Base-by-base conservation (phyloP, 495 filamentous ascomycete genomes). In the Penicillium alfredii region DNA sequence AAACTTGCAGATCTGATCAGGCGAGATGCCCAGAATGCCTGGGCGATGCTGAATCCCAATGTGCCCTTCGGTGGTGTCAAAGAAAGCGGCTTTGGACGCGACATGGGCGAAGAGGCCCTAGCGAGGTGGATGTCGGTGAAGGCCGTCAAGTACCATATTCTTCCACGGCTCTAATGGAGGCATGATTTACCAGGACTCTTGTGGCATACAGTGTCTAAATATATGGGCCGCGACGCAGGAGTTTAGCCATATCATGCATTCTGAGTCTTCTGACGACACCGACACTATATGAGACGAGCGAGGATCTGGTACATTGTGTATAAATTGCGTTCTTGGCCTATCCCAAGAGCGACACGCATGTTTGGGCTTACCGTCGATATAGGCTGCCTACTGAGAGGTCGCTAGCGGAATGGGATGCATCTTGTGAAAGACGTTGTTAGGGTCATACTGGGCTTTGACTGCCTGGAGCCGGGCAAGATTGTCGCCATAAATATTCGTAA, bases 41-140 rank as follows among this genome's bases (percentile, higher is more conserved):
- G 50, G 38, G 39, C 42, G 4, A 59, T 48, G 38, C 40, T 36
- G 12, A 44, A 22, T 14, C 44, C 55, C 7, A 56, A 52, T 38
- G 56, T 49, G 10, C 59, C 63, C 20, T 79, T 77, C 46, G 72
- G 74, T 14, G 75, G 74, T 8, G 63, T 76, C 6, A 77, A 79
- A 54, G 48, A 66, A 37, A 71, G 63, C 39, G 74, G 74, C 0
- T 75, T 77, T 44, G 74, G 75, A 1, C 44, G 72, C 16, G 74
- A 76, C 30, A 55, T 57, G 50, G 53, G 56, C 12, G 47, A 57
- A 15, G 53, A 60, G 14, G 53, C 56, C 12, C 28, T 56, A 16
- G 53, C 56, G 30, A 40, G 42, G 3, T 60, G 53, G 53, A 52
- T 50, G 4, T 40, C 40, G 1, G 35, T 56, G 5, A 60, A 60